Conservation (phyloP, 1,284 basidiomycete genomes). For the Moesziomyces aphidis region DNA sequence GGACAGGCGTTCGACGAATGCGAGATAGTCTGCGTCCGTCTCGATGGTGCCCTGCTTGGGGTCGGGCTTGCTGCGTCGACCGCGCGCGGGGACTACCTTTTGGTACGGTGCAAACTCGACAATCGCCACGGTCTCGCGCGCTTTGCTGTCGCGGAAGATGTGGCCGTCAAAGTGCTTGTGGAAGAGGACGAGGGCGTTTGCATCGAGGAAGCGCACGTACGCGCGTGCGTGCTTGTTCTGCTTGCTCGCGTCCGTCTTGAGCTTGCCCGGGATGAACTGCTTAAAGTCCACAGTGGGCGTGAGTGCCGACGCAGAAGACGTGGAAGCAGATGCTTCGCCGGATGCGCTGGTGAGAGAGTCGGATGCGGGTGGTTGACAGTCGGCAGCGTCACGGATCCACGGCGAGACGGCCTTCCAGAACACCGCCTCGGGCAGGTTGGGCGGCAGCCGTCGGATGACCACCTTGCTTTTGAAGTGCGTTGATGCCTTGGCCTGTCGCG, state of each 20-base stretch:
- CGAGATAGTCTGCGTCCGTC: conserved; percentile 68
- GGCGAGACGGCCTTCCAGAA: conserved; percentile 91
- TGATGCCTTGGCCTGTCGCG: conserved; percentile 15
- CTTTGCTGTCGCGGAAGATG: conserved; percentile 88
- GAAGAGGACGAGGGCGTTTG: conserved; percentile 79
- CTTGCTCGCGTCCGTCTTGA: conserved; percentile 50
- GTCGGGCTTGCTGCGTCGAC: conserved; percentile 75
- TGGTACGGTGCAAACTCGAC: conserved; percentile 95
- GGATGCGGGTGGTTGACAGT: conserved; percentile 66
- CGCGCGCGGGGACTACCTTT: conserved; percentile 73
- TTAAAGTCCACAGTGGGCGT: conserved; percentile 53
- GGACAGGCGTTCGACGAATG: conserved; percentile 35
- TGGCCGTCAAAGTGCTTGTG: conserved; percentile 90
- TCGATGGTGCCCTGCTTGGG: conserved; percentile 80
- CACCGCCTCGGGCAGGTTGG: conserved; percentile 88
- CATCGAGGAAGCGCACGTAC: conserved; percentile 87
- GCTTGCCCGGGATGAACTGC: conserved; percentile 53
- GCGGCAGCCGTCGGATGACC: conserved; percentile 86
- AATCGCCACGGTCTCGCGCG: conserved; percentile 85
- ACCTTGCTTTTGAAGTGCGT: conserved; percentile 77
- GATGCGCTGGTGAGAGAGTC: not conserved
- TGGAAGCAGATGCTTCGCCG: not conserved
- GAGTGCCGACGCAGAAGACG: not conserved
- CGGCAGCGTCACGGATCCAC: conserved; percentile 80
- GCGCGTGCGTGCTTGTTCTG: conserved; percentile 76